Evolutionary conservation across 495 filamentous ascomycete genomes (phyloP), one percentile per base, ranked within the genome.

Genomic region (Venustampulla echinocandica): DNA sequence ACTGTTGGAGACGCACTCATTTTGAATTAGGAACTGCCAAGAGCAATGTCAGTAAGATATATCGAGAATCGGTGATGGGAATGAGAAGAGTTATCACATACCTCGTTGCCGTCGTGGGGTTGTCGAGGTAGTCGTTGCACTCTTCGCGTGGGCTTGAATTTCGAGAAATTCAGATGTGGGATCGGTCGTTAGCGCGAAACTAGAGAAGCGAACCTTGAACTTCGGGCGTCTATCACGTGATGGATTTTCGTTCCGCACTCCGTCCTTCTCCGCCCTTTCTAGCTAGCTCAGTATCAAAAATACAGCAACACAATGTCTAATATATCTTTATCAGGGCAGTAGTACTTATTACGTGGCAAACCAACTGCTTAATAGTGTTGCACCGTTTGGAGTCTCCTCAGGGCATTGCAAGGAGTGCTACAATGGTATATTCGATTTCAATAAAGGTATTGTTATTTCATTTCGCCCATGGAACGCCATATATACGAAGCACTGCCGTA

Each of bases 1-100:
- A 44, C 55, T 49, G 61, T 53, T 61, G 45, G 49, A 44, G 45
- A 69, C 75, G 64, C 74, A 79, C 79, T 82, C 79, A 82, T 82
- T 61, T 70, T 82, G 76, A 69, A 69, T 73, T 68, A 80, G 42
- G 67, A 50, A 55, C 56, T 58, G 52, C 23, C 18, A 35, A 38
- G 10, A 20, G 2, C 9, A 44, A 18, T 18, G 46, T 55, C 38
- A 59, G 56, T 23, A 55, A 15, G 13, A 3, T 21, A 14, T 11
- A 14, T 2, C 17, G 27, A 34, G 17, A 22, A 21, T n/a, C 37
- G 11, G 10, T 41, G 25, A 27, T 4, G 4, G 3, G 17, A 10
- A 24, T 40, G 6, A 4, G 15, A 3, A 20, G 34, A 22, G 23
- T 27, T n/a, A 18, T 11, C 13, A 36, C 48, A 40, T 51, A 46